These are phyloP conservation scores for Suhomyces emberorum DNA, from an alignment of 805 yeast species.

Conservation along the genomic window DNA sequence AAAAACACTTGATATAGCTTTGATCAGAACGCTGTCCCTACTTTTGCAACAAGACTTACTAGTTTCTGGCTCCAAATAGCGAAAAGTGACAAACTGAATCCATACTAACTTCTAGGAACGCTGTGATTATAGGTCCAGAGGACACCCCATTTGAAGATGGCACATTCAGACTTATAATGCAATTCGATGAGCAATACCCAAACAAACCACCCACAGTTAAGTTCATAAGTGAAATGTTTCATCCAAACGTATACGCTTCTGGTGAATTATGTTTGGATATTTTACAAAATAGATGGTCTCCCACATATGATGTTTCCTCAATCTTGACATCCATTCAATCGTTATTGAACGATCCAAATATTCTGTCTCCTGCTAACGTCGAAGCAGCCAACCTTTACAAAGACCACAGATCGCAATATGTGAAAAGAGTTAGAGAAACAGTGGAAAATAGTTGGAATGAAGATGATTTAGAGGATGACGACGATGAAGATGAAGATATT, in stretches of 20 bases:
- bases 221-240: constrained; percentile 92
- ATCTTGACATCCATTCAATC: constrained; percentile 91
- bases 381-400: constrained; percentile 95
- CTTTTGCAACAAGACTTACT: not conserved
- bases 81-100: too few species aligned
- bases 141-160: constrained; percentile 99
- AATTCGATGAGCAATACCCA: constrained; percentile 96
- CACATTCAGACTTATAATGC: constrained; percentile 79
- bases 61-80: not conserved
- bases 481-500: constrained; percentile 35
- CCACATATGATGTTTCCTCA: constrained; percentile 95
- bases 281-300: constrained; percentile 96
- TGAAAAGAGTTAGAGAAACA: constrained; percentile 87
- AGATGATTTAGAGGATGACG: constrained; percentile 60
- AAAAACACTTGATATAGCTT: too few species aligned
- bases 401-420: constrained; percentile 91
- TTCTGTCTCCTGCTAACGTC: constrained; percentile 94
- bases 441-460: constrained; percentile 95
- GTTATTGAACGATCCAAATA: constrained; percentile 91
- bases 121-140: constrained; percentile 95
- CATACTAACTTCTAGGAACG: constrained; percentile 50
- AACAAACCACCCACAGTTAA: constrained; percentile 94
- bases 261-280: constrained; percentile 97
- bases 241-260: constrained; percentile 93
- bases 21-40: too few species aligned